Evolutionary conservation across 2,329 filamentous ascomycete species (phyloP), one percentile per base, ranked within the genome.

Genomic region (Alternaria ethzedia): DNA sequence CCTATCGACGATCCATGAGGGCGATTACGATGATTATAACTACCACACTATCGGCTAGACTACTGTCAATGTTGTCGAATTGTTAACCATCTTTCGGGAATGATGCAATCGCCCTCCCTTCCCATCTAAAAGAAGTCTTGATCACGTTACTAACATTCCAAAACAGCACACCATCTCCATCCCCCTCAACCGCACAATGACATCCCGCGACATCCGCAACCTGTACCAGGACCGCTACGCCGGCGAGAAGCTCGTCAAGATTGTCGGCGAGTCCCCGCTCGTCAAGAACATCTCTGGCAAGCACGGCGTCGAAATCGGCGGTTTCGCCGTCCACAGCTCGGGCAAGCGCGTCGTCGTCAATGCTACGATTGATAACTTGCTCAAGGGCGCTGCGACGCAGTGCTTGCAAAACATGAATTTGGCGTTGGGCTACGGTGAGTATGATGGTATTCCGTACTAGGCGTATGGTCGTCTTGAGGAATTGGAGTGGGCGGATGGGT

Each of bases 351-450:
- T 96, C 0, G 95, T 98, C n/a, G 88, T 98, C 67, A 96, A 94
- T 77, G 92, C 91, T 17, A 97, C 92, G 3, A 97, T 97, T 75
- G 94, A 97, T 82, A 97, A 97, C 82, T 83, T 97, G 70, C 86
- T 96, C 73, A 97, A 97, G 88, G 94, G 94, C 64, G 94, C 94
- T 57, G 92, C 92, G 7, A 97, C 94, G 11, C 94, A 97, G 80
- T 97, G 94, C 83, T 82, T 97, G 79, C 94, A 96, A 85, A 97
- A 97, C 82, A 96, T 97, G 92, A 97, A 97, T 81, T 85, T 97
- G 62, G 91, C 92, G n/a, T 86, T 96, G 11, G 93, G 93, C 49
- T 96, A 95, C 77, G 89, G 88, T 49, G 93, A 97, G 83, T 97
- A 93, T 76, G 91, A 96, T 78, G 93, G 93, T 44, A 96, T 97